phyloP scores from a whole-genome alignment of 2,329 filamentous ascomycete genomes.

The Rutstroemia sp. region DNA sequence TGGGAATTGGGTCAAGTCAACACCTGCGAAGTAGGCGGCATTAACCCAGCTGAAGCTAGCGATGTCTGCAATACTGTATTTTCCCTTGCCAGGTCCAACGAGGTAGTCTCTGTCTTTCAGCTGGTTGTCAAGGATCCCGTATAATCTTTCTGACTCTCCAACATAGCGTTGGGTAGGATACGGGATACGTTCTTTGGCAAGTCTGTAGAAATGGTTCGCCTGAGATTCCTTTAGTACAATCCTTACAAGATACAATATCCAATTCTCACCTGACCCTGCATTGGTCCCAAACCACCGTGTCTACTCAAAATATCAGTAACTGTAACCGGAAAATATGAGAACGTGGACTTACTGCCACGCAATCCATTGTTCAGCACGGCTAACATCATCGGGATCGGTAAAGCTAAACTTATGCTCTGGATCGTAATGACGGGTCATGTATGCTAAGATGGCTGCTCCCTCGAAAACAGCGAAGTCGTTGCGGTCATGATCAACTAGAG shows the following conservation, averaged over 20 bases:
- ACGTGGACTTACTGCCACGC: conserved; percentile 45
- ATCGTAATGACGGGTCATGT: conserved; percentile 68
- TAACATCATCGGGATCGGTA: conserved; percentile 41
- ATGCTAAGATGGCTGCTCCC: conserved; percentile 64
- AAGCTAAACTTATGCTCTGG: conserved; percentile 59
- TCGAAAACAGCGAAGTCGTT: conserved; percentile 62
- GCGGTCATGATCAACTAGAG: conserved; percentile 59
- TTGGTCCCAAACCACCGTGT: conserved; percentile 8
- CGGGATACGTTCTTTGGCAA: conserved; percentile 60
- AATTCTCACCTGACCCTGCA: background rate
- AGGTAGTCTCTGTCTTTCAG: conserved; percentile 46
- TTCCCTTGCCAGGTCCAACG: conserved; percentile 45
- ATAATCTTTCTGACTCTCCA: conserved; percentile 68
- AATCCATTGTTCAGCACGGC: conserved; percentile 52
- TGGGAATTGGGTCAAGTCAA: conserved; percentile 60
- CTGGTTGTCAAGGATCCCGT: conserved; percentile 62
- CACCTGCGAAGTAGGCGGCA: conserved; percentile 47
- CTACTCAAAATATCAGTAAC: background rate
- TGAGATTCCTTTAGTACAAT: conserved; percentile 42
- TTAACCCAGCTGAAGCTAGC: conserved; percentile 64
- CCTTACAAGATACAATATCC: conserved; percentile 29
- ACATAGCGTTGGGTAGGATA: conserved; percentile 69
- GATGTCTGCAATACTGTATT: conserved; percentile 65
- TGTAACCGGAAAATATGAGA: background rate
- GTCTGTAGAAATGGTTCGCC: conserved; percentile 64